phyloP scores from a whole-genome alignment of 352 stramenopile species.

The Pythium myriotylum region DNA sequence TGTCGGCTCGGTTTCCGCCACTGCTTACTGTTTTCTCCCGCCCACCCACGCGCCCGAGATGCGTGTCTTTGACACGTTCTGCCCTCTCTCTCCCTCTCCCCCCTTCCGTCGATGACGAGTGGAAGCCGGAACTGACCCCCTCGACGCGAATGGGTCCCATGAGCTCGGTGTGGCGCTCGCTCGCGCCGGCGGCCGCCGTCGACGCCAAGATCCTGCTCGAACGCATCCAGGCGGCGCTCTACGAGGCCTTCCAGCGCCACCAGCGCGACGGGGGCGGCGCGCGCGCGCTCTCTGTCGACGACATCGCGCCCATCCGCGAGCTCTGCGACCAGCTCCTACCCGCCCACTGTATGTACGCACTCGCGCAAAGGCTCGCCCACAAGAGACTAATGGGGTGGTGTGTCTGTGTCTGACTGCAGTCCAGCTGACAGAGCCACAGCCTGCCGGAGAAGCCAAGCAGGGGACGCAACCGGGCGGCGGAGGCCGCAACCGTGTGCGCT shows the following conservation, averaged over 20 bases:
- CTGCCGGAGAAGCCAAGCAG: background rate
- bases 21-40: background rate
- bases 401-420: slow-evolving; percentile 44
- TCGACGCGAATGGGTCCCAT: slow-evolving; percentile 46
- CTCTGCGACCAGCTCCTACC: slow-evolving; percentile 73
- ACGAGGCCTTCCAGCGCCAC: slow-evolving; percentile 39
- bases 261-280: slow-evolving; percentile 27
- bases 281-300: slow-evolving; percentile 48
- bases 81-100: slow-evolving; percentile 3
- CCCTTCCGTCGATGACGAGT: slow-evolving; percentile 10
- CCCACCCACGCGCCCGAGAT: background rate
- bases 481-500: slow-evolving; percentile 48
- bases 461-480: background rate
- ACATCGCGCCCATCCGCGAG: slow-evolving; percentile 66
- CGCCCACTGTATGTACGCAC: slow-evolving; percentile 50
- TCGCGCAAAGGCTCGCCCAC: background rate
- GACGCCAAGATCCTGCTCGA: slow-evolving; percentile 45
- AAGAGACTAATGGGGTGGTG: no score
- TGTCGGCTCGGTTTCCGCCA: background rate
- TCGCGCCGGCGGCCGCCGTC: slow-evolving; percentile 32
- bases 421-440: slow-evolving; percentile 48
- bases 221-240: slow-evolving; percentile 50
- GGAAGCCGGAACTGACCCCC: background rate
- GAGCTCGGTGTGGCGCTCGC: slow-evolving; percentile 46
- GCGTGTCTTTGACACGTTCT: slow-evolving; percentile 28